phyloP scores from a whole-genome alignment of 73 alveolate genomes.

The Halteria grandinella region DNA sequence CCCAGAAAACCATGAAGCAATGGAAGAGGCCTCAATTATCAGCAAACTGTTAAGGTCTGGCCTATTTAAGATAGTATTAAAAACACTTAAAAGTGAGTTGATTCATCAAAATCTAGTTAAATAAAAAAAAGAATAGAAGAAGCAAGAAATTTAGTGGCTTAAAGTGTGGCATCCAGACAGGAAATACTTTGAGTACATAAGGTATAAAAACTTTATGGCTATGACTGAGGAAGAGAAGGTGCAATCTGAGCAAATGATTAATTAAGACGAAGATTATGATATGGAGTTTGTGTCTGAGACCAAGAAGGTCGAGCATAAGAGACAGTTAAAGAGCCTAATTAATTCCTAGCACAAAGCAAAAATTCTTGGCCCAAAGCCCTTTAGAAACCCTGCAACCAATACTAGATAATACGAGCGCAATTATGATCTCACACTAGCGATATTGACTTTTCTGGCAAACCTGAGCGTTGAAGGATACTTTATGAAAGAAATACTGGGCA shows the following conservation, averaged over 20 bases:
- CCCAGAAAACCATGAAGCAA: conserved; percentile 31
- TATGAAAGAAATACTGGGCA: conserved; percentile 14
- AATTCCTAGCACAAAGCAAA: no score
- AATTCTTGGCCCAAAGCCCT: no score
- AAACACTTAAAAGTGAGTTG: background rate
- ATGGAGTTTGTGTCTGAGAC: no score
- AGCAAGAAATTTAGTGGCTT: background rate
- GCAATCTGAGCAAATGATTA: no score
- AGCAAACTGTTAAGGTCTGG: background rate
- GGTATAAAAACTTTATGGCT: background rate
- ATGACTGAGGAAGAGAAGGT: conserved; percentile 35
- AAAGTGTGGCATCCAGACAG: background rate
- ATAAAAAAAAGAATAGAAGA: background rate
- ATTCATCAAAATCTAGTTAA: background rate
- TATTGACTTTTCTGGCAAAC: conserved; percentile 52
- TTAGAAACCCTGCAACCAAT: no score
- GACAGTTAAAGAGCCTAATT: no score
- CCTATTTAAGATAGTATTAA: conserved; percentile 30
- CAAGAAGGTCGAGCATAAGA: no score
- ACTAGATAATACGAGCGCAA: no score
- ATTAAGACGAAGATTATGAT: no score
- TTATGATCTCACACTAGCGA: conserved; percentile 46
- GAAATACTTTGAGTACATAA: background rate
- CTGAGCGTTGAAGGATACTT: conserved; percentile 59
- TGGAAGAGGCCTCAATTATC: conserved; percentile 12